Evolutionary conservation across 257 asterid species (phyloP).

Genomic region (Ilex aquifolium): DNA sequence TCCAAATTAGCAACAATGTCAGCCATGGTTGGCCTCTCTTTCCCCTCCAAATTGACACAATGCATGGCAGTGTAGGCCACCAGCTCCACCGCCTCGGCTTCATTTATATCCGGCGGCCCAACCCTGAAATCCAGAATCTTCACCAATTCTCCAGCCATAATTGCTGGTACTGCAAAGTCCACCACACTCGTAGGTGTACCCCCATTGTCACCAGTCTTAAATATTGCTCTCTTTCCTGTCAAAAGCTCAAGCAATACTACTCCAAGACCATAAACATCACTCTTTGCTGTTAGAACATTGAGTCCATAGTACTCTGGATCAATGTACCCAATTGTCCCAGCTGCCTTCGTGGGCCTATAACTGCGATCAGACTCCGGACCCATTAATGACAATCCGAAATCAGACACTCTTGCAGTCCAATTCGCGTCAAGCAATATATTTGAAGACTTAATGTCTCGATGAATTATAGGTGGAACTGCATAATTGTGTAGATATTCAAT

Average conservation of each 20-base stretch:
- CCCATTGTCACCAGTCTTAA: constrained; percentile 36
- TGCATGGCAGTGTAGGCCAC: constrained; percentile 84
- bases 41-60: constrained; percentile 83
- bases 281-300: constrained; percentile 68
- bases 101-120: constrained; percentile 44
- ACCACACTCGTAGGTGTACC: constrained; percentile 55
- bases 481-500: constrained; percentile 79
- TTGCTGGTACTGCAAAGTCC: constrained; percentile 61
- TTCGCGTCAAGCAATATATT: constrained; percentile 65
- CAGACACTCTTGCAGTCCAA: constrained; percentile 75
- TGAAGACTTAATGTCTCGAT: constrained; percentile 81
- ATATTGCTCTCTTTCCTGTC: constrained; percentile 74
- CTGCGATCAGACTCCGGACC: constrained; percentile 45
- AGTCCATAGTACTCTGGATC: constrained; percentile 77
- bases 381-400: constrained; percentile 72
- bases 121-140: constrained; percentile 51
- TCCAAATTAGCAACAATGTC: constrained; percentile 78
- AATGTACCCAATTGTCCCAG: constrained; percentile 79
- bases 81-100: constrained; percentile 73
- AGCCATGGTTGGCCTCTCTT: constrained; percentile 67
- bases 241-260: constrained; percentile 62
- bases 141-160: constrained; percentile 49
- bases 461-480: constrained; percentile 84
- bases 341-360: constrained; percentile 47
- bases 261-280: constrained; percentile 79